Evolutionary conservation across 805 yeast species (phyloP).

Genomic region (Pichia eremophila): DNA sequence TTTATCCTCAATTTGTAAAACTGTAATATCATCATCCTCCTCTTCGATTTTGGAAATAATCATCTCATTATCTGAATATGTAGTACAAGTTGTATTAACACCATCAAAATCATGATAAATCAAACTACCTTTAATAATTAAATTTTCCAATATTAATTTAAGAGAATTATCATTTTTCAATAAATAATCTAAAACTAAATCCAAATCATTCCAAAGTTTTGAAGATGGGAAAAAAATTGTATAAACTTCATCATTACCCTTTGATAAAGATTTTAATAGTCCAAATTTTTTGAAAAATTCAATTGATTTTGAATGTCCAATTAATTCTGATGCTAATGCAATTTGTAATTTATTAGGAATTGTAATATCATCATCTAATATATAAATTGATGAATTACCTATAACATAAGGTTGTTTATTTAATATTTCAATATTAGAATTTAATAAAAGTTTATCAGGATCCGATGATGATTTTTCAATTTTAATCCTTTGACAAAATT

Average conservation of each 20-base stretch:
- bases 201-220: conserved; percentile 57
- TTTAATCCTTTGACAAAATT: conserved; percentile 52
- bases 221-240: conserved; percentile 74
- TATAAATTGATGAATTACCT: conserved; percentile 60
- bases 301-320: conserved; percentile 57
- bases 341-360: conserved; percentile 57
- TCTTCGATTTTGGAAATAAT: neutral
- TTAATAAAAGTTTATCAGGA: conserved; percentile 31
- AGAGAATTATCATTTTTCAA: conserved; percentile 42
- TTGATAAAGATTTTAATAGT: conserved; percentile 40
- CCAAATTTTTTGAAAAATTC: conserved; percentile 43
- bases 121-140: conserved; percentile 47
- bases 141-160: conserved; percentile 42
- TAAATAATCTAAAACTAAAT: conserved; percentile 51
- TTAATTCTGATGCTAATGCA: conserved; percentile 50
- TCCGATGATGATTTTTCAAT: conserved; percentile 24
- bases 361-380: conserved; percentile 49
- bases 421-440: conserved; percentile 44
- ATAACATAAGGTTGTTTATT: conserved; percentile 32
- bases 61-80: conserved; percentile 1
- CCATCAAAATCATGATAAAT: conserved; percentile 55
- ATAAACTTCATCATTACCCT: conserved; percentile 47
- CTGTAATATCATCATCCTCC: neutral
- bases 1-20: conserved; percentile 10
- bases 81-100: conserved; percentile 12